Evolutionary conservation across 495 filamentous ascomycete species (phyloP), one percentile per base, ranked within the genome.

Genomic region (Tuber calosporum): DNA sequence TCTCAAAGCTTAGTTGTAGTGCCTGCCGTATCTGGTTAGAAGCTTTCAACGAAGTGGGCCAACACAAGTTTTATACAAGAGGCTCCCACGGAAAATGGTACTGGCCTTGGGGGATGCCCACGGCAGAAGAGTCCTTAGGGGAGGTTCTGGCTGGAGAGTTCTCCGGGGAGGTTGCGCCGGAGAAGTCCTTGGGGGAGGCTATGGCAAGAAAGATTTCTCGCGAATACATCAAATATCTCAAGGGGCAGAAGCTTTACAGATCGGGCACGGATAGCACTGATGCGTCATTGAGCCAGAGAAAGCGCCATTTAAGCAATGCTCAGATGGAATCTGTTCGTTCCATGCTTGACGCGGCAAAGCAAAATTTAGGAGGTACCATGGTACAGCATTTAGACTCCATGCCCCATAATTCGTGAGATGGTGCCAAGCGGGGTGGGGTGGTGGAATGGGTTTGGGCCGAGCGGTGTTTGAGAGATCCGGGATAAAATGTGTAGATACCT

Each of bases 1-100:
- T 72, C 37, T 67, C 70, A 4, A 72, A 72, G n/a, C 70, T 41
- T 34, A 45, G 43, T n/a, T n/a, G n/a, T n/a, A n/a, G n/a, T n/a
- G n/a, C n/a, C n/a, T n/a, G n/a, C n/a, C n/a, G n/a, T n/a, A 45
- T 45, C 43, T 45, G 43, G 20, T 45, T 68, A 26, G n/a, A 66
- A 66, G 38, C 70, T 4, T 72, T 53, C 53, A 71, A 71, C 42
- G 20, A 41, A 19, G 8, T 20, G 9, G 19, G 70, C 48, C 22
- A 72, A 68, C 1, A 37, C 0, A 67, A 72, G 17, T 72, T 72
- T 20, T 72, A 67, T 30, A 67, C 70, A 7, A 37, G 70, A n/a
- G 70, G 37, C 11, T 66, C 70, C 0, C 53, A 67, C 53, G 70
- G n/a, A 1, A 72, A n/a, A n/a, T n/a, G n/a, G n/a, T n/a, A n/a